Percentiles rank a stretch among this genome's conserved stretches.
These are phyloP conservation scores for Fibroporia radiculosa DNA, from an alignment of 768 basidiomycete species.

Conservation along the genomic window DNA sequence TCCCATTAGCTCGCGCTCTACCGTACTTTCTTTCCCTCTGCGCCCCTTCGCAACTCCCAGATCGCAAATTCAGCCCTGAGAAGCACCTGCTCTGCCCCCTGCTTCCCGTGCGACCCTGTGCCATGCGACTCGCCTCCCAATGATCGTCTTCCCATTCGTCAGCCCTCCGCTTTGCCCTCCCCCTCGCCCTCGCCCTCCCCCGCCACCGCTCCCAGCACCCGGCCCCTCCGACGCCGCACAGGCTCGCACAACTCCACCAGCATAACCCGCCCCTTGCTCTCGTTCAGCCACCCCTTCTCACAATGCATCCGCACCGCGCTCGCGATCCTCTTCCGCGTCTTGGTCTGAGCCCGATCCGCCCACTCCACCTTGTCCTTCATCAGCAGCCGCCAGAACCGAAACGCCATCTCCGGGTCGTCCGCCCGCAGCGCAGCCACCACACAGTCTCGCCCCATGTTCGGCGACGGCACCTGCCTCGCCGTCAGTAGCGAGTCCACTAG, in stretches of 20 bases:
- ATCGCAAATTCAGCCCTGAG: neutral
- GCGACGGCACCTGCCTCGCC: conserved; percentile 30
- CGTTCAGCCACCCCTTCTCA: conserved; percentile 21
- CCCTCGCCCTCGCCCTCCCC: neutral
- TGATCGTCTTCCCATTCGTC: neutral
- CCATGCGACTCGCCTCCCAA: neutral
- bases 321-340: conserved; percentile 35
- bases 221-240: neutral
- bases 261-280: conserved; percentile 21
- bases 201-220: neutral
- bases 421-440: conserved; percentile 41
- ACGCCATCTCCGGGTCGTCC: conserved; percentile 45
- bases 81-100: neutral
- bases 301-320: conserved; percentile 24
- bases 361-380: conserved; percentile 34
- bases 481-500: conserved; percentile 33
- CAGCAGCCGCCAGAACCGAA: conserved; percentile 49
- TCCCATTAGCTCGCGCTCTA: neutral
- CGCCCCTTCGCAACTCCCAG: neutral
- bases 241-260: conserved; percentile 23
- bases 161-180: neutral
- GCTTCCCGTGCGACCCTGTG: neutral
- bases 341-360: conserved; percentile 38
- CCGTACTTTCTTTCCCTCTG: too few species aligned
- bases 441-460: conserved; percentile 44